These are phyloP conservation scores for Neurospora africana DNA, from an alignment of 495 filamentous ascomycete species.

Conservation along the genomic window DNA sequence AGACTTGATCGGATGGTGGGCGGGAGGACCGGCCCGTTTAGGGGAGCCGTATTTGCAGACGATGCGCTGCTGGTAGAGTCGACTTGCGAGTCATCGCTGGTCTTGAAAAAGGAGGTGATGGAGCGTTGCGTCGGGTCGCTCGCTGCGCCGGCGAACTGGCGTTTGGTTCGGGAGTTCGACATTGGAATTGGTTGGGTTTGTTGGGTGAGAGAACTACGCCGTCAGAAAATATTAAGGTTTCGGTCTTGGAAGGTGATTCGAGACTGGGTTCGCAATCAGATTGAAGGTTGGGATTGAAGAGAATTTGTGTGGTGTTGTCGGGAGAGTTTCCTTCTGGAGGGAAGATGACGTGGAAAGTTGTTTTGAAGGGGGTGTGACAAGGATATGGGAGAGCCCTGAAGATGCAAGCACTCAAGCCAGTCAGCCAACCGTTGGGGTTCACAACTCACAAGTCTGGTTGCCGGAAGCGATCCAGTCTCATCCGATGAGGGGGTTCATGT, in stretches of 20 bases:
- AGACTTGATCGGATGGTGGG: conserved; percentile 62
- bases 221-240: background rate
- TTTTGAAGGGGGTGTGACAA: background rate
- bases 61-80: background rate
- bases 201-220: background rate
- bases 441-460: background rate
- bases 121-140: conserved; percentile 38
- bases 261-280: background rate
- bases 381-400: background rate
- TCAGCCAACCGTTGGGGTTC: background rate
- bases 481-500: background rate
- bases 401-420: background rate
- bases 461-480: background rate
- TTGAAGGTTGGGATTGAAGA: background rate
- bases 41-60: conserved; percentile 10
- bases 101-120: conserved; percentile 39
- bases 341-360: background rate
- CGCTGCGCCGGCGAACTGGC: conserved; percentile 40
- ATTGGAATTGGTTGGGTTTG: conserved; percentile 17
- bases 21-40: conserved; percentile 45
- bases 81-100: conserved; percentile 2
- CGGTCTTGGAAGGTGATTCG: background rate
- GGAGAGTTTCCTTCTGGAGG: background rate
- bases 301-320: background rate
- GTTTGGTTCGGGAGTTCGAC: conserved; percentile 36